A percentile compares a stretch with the other conserved stretches of the same genome.
Evolutionary conservation across 108 stramenopile genomes (phyloP).

Genomic region (Nitzschia putrida): DNA sequence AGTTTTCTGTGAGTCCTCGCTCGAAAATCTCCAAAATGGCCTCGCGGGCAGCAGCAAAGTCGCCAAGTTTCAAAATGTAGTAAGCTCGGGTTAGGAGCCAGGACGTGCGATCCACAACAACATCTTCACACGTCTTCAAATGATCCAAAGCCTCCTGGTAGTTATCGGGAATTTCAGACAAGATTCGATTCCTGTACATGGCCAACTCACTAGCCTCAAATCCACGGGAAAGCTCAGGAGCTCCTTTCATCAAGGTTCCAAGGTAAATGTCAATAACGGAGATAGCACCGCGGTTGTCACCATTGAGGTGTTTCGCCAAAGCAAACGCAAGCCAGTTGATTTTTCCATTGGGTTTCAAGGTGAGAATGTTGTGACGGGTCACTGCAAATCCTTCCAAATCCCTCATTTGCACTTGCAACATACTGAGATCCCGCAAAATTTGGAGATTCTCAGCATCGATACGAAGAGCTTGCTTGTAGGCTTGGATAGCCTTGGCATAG

Average conservation of each 20-base stretch:
- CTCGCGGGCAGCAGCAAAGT: conserved; percentile 67
- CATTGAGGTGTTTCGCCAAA: conserved; percentile 84
- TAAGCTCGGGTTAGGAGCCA: conserved; percentile 68
- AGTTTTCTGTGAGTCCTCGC: conserved; percentile 87
- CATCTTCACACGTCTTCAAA: conserved; percentile 56
- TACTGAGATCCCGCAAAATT: conserved; percentile 91
- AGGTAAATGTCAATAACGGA: conserved; percentile 89
- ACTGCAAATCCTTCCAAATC: conserved; percentile 90
- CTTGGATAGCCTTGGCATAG: conserved; percentile 97
- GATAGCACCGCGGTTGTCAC: conserved; percentile 78
- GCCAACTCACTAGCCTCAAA: conserved; percentile 93
- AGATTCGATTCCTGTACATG: conserved; percentile 84
- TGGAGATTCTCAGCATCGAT: conserved; percentile 91
- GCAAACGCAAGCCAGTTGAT: conserved; percentile 95
- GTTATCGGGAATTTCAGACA: conserved; percentile 79
- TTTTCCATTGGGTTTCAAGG: conserved; percentile 80
- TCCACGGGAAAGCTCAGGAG: conserved; percentile 62
- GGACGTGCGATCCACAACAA: conserved; percentile 74
- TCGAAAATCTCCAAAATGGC: conserved; percentile 60
- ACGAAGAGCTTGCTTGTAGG: conserved; percentile 95
- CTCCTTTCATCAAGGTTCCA: conserved; percentile 65
- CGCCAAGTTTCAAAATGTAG: conserved; percentile 73
- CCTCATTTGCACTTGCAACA: conserved; percentile 92
- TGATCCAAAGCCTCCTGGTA: conserved; percentile 81
- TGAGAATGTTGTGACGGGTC: conserved; percentile 84